Evolutionary conservation across 108 stramenopile genomes (phyloP).

Genomic region (Schizochytrium sp.): DNA sequence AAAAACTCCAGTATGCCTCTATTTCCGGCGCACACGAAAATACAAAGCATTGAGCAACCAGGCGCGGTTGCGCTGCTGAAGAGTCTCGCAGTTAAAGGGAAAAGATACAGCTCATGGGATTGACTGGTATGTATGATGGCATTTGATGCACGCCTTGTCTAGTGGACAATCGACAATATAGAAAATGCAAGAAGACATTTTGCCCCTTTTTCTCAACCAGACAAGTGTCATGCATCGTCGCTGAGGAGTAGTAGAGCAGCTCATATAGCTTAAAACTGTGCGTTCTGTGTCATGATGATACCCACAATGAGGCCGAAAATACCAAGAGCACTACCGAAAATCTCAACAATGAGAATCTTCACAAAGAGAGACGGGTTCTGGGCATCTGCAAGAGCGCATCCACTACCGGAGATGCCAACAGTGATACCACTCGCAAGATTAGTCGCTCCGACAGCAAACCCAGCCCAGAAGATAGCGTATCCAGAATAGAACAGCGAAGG

Average conservation of each 20-base stretch:
- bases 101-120: too few species aligned
- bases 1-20: too few species aligned
- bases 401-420: conserved; percentile 95
- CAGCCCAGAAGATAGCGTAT: conserved; percentile 95
- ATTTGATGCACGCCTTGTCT: too few species aligned
- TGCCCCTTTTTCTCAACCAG: too few species aligned
- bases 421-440: conserved; percentile 96
- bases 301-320: conserved; percentile 99
- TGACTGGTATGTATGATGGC: too few species aligned
- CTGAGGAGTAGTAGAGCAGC: not conserved
- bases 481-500: conserved; percentile 87
- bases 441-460: conserved; percentile 95
- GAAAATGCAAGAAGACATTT: too few species aligned
- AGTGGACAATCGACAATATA: too few species aligned
- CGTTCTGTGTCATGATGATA: conserved; percentile 96
- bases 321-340: conserved; percentile 98
- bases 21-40: too few species aligned
- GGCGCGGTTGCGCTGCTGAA: too few species aligned
- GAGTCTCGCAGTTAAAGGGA: too few species aligned
- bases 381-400: conserved; percentile 97
- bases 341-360: conserved; percentile 99
- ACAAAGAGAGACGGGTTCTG: conserved; percentile 97
- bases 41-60: too few species aligned
- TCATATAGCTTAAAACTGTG: conserved; percentile 77
- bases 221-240: not conserved